phyloP scores from a whole-genome alignment of 2,329 filamentous ascomycete species.

The Dryadomyces sulphureus region DNA sequence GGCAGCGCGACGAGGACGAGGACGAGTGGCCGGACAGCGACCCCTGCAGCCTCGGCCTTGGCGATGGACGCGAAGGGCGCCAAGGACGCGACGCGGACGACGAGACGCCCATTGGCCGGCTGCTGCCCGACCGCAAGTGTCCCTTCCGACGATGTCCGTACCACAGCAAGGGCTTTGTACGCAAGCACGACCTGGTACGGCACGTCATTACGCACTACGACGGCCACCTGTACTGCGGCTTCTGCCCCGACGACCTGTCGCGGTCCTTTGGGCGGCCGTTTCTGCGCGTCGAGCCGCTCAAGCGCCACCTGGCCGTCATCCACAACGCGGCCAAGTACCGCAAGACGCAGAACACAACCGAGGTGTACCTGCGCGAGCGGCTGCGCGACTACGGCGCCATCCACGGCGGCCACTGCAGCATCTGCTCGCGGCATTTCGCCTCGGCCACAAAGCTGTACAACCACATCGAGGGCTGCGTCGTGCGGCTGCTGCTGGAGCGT shows the following conservation, averaged over 20 bases:
- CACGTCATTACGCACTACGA: conserved; percentile 7
- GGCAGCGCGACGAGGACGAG: neutral
- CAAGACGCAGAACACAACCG: conserved; percentile 4
- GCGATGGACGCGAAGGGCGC: neutral
- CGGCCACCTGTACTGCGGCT: conserved; percentile 5
- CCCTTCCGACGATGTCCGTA: conserved; percentile 2
- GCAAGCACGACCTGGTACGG: conserved; percentile 6
- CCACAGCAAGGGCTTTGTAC: conserved; percentile 3
- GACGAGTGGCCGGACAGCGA: neutral
- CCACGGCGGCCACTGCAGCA: conserved; percentile 2
- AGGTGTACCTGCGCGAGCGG: conserved; percentile 1
- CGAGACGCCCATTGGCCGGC: neutral
- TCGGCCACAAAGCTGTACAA: conserved; percentile 4
- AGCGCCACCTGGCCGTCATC: conserved; percentile 5
- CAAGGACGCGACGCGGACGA: neutral
- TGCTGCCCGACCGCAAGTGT: conserved; percentile 4
- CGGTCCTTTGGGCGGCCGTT: conserved; percentile 1
- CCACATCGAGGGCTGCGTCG: conserved; percentile 4
- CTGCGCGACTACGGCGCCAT: conserved; percentile 1
- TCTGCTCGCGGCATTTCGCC: neutral
- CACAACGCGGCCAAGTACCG: conserved; percentile 5
- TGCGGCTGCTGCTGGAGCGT: conserved; percentile 1
- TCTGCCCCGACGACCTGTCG: conserved; percentile 5
- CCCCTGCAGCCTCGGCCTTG: neutral
- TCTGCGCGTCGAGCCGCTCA: conserved; percentile 5